Percentiles rank a stretch among this genome's conserved stretches.
phyloP scores from a whole-genome alignment of 2,329 filamentous ascomycete genomes.

The Alternaria sp. region DNA sequence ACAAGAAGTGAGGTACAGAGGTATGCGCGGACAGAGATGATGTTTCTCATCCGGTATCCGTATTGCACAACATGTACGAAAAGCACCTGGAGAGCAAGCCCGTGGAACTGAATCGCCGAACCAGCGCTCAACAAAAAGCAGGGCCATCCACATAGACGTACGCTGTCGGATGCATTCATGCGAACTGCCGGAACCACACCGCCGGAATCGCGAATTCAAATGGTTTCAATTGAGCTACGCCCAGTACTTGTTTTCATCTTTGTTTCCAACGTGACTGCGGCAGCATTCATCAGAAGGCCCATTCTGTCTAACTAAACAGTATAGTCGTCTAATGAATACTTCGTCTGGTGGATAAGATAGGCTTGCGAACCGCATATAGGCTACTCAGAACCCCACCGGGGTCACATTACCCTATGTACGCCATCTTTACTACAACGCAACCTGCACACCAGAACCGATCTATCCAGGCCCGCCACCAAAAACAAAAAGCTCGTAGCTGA shows the following conservation, averaged over 20 bases:
- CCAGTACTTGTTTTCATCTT: background rate
- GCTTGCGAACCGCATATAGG: background rate
- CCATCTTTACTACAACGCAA: background rate
- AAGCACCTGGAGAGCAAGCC: background rate
- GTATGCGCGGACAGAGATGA: background rate
- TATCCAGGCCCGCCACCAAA: background rate
- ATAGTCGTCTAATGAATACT: background rate
- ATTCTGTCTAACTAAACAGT: background rate
- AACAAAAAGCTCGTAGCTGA: background rate
- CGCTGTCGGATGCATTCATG: background rate
- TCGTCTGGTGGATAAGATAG: background rate
- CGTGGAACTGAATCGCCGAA: background rate
- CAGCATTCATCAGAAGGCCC: background rate
- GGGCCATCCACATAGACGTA: background rate
- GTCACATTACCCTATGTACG: background rate
- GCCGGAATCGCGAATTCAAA: background rate
- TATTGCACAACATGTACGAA: background rate
- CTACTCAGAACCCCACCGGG: background rate
- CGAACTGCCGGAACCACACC: background rate
- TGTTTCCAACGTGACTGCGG: background rate
- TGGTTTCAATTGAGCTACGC: background rate
- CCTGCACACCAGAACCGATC: background rate
- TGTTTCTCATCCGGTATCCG: background rate
- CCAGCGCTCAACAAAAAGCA: background rate
- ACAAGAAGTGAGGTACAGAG: background rate